A percentile compares a stretch with the other conserved stretches of the same genome.
phyloP scores from a whole-genome alignment of 192 early-diverging fungal genomes.

The Diversispora eburnea region DNA sequence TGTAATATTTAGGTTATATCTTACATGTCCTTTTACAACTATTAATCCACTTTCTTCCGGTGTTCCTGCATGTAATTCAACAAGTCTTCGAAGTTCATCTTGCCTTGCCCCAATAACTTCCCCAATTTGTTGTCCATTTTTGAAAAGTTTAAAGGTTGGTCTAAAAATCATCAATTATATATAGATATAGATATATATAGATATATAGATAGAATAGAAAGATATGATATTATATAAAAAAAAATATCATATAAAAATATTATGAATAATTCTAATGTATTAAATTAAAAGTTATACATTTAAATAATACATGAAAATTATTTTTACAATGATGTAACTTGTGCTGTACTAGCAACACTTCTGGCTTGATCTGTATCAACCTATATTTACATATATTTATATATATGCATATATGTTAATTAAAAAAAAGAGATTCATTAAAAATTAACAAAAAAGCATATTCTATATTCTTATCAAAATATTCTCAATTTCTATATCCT shows the following conservation, averaged over 20 bases:
- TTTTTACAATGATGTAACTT: slow-evolving; percentile 6
- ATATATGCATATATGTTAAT: no score
- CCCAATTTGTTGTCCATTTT: slow-evolving; percentile 66
- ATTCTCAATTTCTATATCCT: neutral
- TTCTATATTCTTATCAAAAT: neutral
- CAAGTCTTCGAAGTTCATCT: slow-evolving; percentile 58
- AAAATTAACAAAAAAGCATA: no score
- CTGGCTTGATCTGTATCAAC: slow-evolving; percentile 31
- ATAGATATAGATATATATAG: neutral
- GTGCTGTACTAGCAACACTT: neutral
- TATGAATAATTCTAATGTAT: slow-evolving; percentile 33
- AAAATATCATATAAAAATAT: slow-evolving; percentile 32
- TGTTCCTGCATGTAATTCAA: slow-evolving; percentile 62
- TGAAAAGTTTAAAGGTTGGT: slow-evolving; percentile 86
- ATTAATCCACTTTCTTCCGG: slow-evolving; percentile 36
- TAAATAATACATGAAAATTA: neutral
- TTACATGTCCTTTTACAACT: slow-evolving; percentile 46
- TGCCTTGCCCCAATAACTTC: slow-evolving; percentile 82
- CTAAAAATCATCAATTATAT: slow-evolving; percentile 37
- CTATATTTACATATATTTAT: neutral
- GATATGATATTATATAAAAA: no score
- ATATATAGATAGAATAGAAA: no score
- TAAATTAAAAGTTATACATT: neutral
- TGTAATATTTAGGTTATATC: slow-evolving; percentile 1
- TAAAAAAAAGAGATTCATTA: no score